phyloP scores from a whole-genome alignment of 108 stramenopile species.

The Nannochloropsis oceanica region DNA sequence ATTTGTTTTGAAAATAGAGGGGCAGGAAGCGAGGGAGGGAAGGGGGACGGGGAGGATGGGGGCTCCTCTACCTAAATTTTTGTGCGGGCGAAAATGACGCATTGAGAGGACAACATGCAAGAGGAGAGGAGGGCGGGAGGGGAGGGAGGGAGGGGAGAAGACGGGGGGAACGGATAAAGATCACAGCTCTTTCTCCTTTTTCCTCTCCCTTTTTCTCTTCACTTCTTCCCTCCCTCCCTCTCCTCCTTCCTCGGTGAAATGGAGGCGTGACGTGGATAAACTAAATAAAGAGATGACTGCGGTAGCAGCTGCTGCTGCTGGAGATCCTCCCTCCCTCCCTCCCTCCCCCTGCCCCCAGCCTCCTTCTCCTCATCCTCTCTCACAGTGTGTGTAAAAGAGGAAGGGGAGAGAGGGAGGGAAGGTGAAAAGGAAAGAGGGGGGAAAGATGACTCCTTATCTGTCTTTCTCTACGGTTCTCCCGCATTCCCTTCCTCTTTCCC shows the following conservation, averaged over 20 bases:
- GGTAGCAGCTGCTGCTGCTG: neutral
- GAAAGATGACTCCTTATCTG: too few species aligned
- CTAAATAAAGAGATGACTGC: neutral
- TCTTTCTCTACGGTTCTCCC: too few species aligned
- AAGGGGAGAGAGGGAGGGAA: too few species aligned
- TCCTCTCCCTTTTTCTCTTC: neutral
- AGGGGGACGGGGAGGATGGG: neutral
- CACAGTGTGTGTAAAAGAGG: too few species aligned
- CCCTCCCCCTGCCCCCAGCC: neutral
- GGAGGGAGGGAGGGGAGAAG: too few species aligned
- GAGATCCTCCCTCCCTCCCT: neutral
- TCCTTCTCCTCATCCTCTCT: too few species aligned
- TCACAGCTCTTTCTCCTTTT: neutral
- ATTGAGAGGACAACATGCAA: neutral
- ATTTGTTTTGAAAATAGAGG: neutral
- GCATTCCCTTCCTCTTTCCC: neutral
- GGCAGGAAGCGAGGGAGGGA: neutral
- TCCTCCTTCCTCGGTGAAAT: neutral
- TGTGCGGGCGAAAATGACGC: neutral
- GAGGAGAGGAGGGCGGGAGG: neutral
- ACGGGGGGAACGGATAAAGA: neutral
- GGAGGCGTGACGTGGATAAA: neutral
- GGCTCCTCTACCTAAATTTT: neutral
- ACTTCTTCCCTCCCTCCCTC: neutral
- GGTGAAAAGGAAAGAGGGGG: too few species aligned